A percentile compares a stretch with the other conserved stretches of the same genome.
Conservation (phyloP, 176 grass and related monocot genomes). For the Triticum dicoccoides region DNA sequence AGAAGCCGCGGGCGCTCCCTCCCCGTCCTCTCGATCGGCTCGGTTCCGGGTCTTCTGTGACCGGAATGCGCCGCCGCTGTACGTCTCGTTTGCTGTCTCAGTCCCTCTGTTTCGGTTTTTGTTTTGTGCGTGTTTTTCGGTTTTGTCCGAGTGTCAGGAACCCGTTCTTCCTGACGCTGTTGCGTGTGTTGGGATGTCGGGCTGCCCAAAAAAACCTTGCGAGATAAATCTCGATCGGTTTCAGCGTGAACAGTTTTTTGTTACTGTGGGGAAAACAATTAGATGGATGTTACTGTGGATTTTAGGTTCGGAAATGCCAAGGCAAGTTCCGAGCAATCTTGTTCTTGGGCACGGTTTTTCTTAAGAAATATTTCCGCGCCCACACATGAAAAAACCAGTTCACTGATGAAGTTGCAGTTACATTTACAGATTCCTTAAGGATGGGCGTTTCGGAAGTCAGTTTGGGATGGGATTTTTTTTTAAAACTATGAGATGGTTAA, state of each 20-base stretch:
- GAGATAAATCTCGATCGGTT: background rate
- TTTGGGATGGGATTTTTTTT: no score
- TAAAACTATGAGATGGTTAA: background rate
- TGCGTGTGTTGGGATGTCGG: background rate
- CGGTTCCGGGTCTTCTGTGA: background rate
- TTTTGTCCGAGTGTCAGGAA: background rate
- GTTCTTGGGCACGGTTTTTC: background rate
- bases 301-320: background rate
- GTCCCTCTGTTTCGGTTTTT: no score
- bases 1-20: background rate
- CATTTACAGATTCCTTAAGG: background rate
- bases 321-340: background rate
- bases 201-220: no score
- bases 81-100: background rate
- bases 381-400: background rate
- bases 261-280: no score
- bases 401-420: background rate
- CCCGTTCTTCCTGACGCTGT: background rate
- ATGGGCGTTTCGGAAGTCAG: background rate
- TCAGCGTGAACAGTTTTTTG: background rate
- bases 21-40: background rate
- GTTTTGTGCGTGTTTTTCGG: background rate
- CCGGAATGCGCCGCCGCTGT: slow-evolving; percentile 1
- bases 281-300: background rate
- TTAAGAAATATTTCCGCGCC: background rate